phyloP scores from a whole-genome alignment of 176 grass and related monocot genomes.

The Rhynchospora tenuis region DNA sequence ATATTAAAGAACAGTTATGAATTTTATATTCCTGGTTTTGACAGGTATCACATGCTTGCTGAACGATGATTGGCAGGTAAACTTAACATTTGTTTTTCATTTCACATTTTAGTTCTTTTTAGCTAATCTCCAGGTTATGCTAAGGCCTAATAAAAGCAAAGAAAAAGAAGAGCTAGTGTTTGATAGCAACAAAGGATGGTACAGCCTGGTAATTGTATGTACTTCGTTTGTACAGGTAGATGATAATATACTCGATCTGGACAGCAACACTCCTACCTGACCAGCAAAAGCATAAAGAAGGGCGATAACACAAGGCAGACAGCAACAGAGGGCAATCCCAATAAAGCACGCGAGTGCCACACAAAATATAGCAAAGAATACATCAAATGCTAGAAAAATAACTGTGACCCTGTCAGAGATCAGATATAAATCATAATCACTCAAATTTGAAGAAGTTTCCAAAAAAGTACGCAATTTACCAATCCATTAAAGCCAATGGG shows the following conservation, averaged over 20 bases:
- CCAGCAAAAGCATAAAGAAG: constrained; percentile 88
- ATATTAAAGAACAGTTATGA: background rate
- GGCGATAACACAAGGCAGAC: constrained; percentile 88
- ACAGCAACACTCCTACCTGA: constrained; percentile 47
- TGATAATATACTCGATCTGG: background rate
- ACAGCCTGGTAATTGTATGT: background rate
- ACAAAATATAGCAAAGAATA: constrained; percentile 80
- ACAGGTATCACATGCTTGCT: background rate
- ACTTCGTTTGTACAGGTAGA: background rate
- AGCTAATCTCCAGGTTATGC: background rate
- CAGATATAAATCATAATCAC: background rate
- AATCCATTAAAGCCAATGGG: background rate
- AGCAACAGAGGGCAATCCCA: constrained; percentile 93
- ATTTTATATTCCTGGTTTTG: background rate
- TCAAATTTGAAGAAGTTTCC: background rate
- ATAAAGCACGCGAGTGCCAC: constrained; percentile 80
- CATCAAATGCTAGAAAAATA: constrained; percentile 84
- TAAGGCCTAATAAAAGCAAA: background rate
- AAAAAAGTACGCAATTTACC: background rate
- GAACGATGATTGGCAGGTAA: background rate
- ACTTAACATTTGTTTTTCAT: background rate
- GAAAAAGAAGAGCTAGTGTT: background rate
- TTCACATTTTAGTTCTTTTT: background rate
- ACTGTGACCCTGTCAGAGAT: constrained; percentile 52
- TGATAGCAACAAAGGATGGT: background rate